Evolutionary conservation across 2,329 filamentous ascomycete species (phyloP).

Genomic region (Clarireedia sp.): DNA sequence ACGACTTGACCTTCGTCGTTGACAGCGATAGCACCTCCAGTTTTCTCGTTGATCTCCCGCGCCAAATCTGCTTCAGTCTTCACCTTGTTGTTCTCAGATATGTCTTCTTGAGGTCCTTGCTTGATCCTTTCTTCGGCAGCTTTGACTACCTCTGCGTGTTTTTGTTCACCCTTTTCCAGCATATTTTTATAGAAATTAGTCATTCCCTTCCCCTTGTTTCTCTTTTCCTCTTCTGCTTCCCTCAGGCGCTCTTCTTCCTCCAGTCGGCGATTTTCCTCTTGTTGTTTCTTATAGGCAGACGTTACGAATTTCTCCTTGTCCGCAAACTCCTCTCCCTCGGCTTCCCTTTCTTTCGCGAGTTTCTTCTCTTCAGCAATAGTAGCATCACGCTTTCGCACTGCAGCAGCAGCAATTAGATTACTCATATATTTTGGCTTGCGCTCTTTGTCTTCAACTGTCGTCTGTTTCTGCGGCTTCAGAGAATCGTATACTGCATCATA

Average conservation of each 20-base stretch:
- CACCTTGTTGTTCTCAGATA: constrained; percentile 33
- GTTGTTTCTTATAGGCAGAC: constrained; percentile 72
- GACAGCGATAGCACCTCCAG: constrained; percentile 53
- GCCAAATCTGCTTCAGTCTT: constrained; percentile 58
- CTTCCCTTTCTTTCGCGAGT: constrained; percentile 67
- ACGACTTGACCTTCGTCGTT: constrained; percentile 80
- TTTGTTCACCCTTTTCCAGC: constrained; percentile 61
- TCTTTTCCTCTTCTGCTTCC: constrained; percentile 57
- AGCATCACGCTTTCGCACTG: constrained; percentile 69
- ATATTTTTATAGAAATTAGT: constrained; percentile 70
- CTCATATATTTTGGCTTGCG: constrained; percentile 73
- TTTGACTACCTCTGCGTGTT: constrained; percentile 61
- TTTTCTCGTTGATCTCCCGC: constrained; percentile 54
- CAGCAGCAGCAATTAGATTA: constrained; percentile 63
- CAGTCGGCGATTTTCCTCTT: constrained; percentile 62
- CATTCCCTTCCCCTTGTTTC: constrained; percentile 64
- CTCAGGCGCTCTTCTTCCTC: constrained; percentile 63
- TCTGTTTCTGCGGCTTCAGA: constrained; percentile 56
- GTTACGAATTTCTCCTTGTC: constrained; percentile 86
- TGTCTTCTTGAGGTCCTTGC: constrained; percentile 33
- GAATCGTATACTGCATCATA: constrained; percentile 79
- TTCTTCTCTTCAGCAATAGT: constrained; percentile 74
- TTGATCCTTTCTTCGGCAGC: constrained; percentile 52
- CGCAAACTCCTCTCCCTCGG: constrained; percentile 71
- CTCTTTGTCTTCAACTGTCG: constrained; percentile 46